A percentile compares a stretch with the other conserved stretches of the same genome.
phyloP scores from a whole-genome alignment of 1,139 yeast species.

The Candida sojae region DNA sequence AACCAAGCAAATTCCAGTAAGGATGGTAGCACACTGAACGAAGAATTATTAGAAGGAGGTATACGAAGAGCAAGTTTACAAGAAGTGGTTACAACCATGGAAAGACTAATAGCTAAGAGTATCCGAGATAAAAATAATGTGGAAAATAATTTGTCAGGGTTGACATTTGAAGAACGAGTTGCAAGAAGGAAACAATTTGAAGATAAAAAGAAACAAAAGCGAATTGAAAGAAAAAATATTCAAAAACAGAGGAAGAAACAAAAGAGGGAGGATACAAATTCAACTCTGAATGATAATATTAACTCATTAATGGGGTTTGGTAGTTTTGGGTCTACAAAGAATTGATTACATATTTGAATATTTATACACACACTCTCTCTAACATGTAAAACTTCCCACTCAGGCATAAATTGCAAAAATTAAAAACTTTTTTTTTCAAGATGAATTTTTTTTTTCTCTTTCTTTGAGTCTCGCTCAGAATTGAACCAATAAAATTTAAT shows the following conservation, averaged over 20 bases:
- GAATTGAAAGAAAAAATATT: conserved; percentile 25
- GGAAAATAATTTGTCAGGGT: conserved; percentile 6
- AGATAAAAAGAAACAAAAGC: conserved; percentile 30
- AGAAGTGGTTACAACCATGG: conserved; percentile 36
- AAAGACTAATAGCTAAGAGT: conserved; percentile 28
- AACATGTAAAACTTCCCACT: conserved; percentile 1
- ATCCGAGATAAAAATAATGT: conserved; percentile 15
- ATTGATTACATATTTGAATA: conserved; percentile 5
- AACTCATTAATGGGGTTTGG: conserved; percentile 60
- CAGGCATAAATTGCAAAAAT: not conserved
- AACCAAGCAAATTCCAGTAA: conserved; percentile 21
- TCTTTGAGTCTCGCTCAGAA: not conserved
- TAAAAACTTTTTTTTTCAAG: not conserved
- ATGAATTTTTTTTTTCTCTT: conserved; percentile 1
- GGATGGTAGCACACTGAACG: conserved; percentile 27
- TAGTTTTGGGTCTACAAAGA: conserved; percentile 42
- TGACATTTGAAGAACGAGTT: conserved; percentile 44
- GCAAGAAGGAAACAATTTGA: conserved; percentile 44
- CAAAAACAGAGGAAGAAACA: conserved; percentile 16
- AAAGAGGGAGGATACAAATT: conserved; percentile 11
- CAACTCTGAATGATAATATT: conserved; percentile 27
- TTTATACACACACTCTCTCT: not conserved
- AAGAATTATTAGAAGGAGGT: conserved; percentile 31
- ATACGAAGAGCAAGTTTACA: conserved; percentile 32
- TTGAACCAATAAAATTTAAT: conserved; percentile 13